Conservation (phyloP, 1,139 yeast genomes). For the Entelexis sorbosivorans region DNA sequence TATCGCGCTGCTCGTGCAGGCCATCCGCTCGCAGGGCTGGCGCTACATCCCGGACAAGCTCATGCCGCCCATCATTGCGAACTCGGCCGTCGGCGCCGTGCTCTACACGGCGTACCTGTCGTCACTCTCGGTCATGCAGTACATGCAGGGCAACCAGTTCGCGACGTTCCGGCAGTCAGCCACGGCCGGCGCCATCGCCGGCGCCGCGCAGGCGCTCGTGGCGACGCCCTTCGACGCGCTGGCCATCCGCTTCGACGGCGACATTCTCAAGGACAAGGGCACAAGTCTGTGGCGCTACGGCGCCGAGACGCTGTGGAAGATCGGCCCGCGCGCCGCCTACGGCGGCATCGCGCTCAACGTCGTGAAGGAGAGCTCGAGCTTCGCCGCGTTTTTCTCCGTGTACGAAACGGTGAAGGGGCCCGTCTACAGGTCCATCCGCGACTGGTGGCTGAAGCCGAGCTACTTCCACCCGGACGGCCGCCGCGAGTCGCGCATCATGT, state of each 20-base stretch:
- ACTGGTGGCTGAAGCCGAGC: slow-evolving; percentile 24
- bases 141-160: slow-evolving; percentile 18
- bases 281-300: slow-evolving; percentile 68
- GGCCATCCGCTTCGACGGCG: slow-evolving; percentile 67
- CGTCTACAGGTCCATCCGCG: slow-evolving; percentile 17
- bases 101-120: slow-evolving; percentile 68
- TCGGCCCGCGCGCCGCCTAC: slow-evolving; percentile 77
- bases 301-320: slow-evolving; percentile 49
- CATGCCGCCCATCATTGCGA: slow-evolving; percentile 77
- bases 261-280: slow-evolving; percentile 31
- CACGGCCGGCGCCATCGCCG: slow-evolving; percentile 76
- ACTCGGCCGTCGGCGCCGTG: slow-evolving; percentile 76
- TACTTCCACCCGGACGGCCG: slow-evolving; percentile 30
- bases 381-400: slow-evolving; percentile 74
- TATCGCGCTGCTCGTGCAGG: slow-evolving; percentile 55
- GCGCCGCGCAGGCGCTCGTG: slow-evolving; percentile 74
- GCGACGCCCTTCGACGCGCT: slow-evolving; percentile 94
- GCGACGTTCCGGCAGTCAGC: slow-evolving; percentile 47
- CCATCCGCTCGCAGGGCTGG: slow-evolving; percentile 75
- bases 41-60: slow-evolving; percentile 53
- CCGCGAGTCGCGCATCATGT: slow-evolving; percentile 21
- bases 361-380: slow-evolving; percentile 72
- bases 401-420: slow-evolving; percentile 65
- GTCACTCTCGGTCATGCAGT: slow-evolving; percentile 27
- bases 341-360: slow-evolving; percentile 76